Percentiles rank a stretch among this genome's conserved stretches.
These are phyloP conservation scores for Fusarium falciforme DNA, from an alignment of 2,329 filamentous ascomycete species.

Conservation along the genomic window DNA sequence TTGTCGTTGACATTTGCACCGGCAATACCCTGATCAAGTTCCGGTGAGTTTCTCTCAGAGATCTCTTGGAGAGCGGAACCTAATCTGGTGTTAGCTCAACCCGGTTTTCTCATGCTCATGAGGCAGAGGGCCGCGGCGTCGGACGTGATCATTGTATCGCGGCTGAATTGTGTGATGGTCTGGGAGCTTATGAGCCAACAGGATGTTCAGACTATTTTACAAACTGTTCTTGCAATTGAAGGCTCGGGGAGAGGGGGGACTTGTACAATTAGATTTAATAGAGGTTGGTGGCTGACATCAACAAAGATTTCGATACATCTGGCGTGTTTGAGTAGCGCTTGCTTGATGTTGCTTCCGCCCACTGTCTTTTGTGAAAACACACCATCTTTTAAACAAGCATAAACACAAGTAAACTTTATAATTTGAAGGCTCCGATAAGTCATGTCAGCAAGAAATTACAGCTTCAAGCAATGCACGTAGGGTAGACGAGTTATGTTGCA, in stretches of 20 bases:
- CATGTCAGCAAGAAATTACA: not conserved
- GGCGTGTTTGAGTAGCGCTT: not conserved
- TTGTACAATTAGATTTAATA: not conserved
- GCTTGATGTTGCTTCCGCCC: not conserved
- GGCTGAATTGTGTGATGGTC: not conserved
- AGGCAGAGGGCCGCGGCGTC: slow-evolving; percentile 7
- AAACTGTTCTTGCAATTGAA: slow-evolving; percentile 23
- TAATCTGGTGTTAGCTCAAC: slow-evolving; percentile 27
- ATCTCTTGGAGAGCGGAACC: not conserved
- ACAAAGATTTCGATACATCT: not conserved
- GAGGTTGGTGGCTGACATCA: not conserved
- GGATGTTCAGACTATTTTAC: slow-evolving; percentile 19
- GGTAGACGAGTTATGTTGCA: slow-evolving; percentile 13
- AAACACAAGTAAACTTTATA: not conserved
- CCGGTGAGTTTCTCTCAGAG: slow-evolving; percentile 11
- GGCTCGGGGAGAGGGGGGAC: not conserved
- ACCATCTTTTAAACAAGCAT: not conserved
- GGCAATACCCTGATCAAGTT: slow-evolving; percentile 21
- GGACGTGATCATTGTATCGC: not conserved
- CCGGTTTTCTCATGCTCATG: slow-evolving; percentile 26
- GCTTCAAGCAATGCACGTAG: slow-evolving; percentile 4
- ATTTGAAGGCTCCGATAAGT: not conserved
- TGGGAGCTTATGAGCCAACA: slow-evolving; percentile 4
- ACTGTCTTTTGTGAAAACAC: not conserved
- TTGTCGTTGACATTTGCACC: slow-evolving; percentile 25